These are phyloP conservation scores for Russula brevipes DNA, from an alignment of 768 basidiomycete genomes.

Conservation along the genomic window DNA sequence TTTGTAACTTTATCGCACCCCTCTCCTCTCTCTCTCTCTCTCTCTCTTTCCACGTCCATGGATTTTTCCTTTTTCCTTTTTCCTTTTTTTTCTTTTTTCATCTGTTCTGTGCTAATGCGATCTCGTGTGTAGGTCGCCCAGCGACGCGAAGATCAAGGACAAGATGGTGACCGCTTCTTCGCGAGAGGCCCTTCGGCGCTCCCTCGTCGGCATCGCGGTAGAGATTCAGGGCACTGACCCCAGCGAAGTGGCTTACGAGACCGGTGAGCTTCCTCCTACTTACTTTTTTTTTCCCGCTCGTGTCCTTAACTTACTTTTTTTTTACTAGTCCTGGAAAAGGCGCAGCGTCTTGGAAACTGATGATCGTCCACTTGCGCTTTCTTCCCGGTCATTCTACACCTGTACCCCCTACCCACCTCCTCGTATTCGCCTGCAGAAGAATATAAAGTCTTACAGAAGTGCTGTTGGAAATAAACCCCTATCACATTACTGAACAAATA, in stretches of 20 bases:
- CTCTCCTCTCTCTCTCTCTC: too few relatives aligned
- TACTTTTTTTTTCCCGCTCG: slow-evolving; percentile 4
- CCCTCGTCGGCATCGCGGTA: slow-evolving; percentile 67
- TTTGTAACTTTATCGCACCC: background rate
- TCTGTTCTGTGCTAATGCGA: background rate
- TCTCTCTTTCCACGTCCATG: too few relatives aligned
- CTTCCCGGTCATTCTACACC: background rate
- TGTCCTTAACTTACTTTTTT: background rate
- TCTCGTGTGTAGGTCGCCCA: slow-evolving; percentile 66
- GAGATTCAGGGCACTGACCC: slow-evolving; percentile 86
- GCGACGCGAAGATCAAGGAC: slow-evolving; percentile 74
- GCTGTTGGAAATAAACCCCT: slow-evolving; percentile 24
- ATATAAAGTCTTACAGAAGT: slow-evolving; percentile 29
- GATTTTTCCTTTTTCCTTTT: background rate
- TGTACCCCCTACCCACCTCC: background rate
- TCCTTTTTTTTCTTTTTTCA: slow-evolving; percentile 1
- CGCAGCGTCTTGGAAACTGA: slow-evolving; percentile 27
- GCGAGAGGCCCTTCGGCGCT: slow-evolving; percentile 66
- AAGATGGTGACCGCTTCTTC: slow-evolving; percentile 96
- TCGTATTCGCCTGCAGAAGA: slow-evolving; percentile 22
- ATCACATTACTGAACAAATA: slow-evolving; percentile 17
- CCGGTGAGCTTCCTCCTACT: slow-evolving; percentile 39
- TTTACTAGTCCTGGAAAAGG: slow-evolving; percentile 30
- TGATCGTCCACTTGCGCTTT: background rate
- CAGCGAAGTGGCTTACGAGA: slow-evolving; percentile 65